phyloP scores from a whole-genome alignment of 1,284 basidiomycete species.

The Marasmius tenuissimus region DNA sequence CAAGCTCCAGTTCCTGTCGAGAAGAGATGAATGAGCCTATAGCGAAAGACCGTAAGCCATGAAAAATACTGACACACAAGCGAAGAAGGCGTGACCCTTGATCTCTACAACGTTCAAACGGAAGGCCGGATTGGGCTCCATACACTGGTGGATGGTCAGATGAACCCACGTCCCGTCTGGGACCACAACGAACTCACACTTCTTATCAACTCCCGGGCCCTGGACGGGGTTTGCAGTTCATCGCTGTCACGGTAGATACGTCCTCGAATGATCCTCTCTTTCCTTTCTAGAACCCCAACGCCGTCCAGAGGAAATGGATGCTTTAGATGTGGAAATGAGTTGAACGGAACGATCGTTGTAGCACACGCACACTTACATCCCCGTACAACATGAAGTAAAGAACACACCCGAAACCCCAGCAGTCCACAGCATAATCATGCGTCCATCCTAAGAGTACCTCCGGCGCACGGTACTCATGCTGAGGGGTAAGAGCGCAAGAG shows the following conservation, averaged over 20 bases:
- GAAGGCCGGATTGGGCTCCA: constrained; percentile 54
- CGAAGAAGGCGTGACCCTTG: constrained; percentile 46
- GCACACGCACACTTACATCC: constrained; percentile 35
- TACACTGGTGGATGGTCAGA: constrained; percentile 35
- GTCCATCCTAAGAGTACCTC: constrained; percentile 72
- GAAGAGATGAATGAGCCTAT: background rate
- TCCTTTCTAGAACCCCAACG: background rate
- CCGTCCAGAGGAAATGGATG: background rate
- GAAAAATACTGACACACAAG: constrained; percentile 36
- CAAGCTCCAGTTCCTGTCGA: constrained; percentile 41
- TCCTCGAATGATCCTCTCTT: background rate
- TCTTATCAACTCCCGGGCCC: constrained; percentile 37
- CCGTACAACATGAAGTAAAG: constrained; percentile 71
- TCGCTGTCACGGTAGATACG: too few species aligned
- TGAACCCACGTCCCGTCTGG: background rate
- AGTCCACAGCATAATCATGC: constrained; percentile 78
- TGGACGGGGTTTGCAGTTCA: constrained; percentile 9
- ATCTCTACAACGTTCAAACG: constrained; percentile 40
- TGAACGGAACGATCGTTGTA: background rate
- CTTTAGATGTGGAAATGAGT: background rate
- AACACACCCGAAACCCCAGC: constrained; percentile 80
- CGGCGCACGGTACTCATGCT: constrained; percentile 62
- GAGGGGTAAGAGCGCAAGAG: too few species aligned
- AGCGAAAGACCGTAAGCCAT: background rate
- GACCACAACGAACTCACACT: constrained; percentile 28